Evolutionary conservation across 2,329 filamentous ascomycete genomes (phyloP), one percentile per base, ranked within the genome.

Genomic region (Trichoderma koningiopsis): DNA sequence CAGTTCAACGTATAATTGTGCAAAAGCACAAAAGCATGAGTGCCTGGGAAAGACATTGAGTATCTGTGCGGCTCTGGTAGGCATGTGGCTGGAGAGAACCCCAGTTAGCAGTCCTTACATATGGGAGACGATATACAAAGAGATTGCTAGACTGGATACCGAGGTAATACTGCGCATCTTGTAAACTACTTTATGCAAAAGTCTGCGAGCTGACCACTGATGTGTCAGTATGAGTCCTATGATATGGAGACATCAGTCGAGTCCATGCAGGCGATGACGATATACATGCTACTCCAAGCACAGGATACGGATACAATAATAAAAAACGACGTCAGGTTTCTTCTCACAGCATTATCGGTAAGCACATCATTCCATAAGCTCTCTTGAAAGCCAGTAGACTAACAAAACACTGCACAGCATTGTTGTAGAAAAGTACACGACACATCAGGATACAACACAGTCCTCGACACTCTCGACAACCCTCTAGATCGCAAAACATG

Each of bases 41-140:
- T 74, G 73, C 10, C 57, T 74, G 5, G 60, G 72, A 10, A 37
- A 67, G 29, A 66, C 37, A 4, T 35, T 74, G 14, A 70, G 70
- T 33, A 69, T 74, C 4, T 74, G 72, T 22, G 37, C 65, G 7
- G 52, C 71, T 0, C 52, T 74, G 19, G 72, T 73, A 11, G 68
- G 67, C 1, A 68, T 73, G 53, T 73, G 71, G 43, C 67, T 71
- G 40, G 57, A 68, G 11, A 72, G 55, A 37, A 73, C 71, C 1
- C 53, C 55, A 4, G 68, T 49, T 1, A 74, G 65, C 40, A 70
- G 67, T 8, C 22, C 35, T 10, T 74, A 71, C 43, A 66, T 74
- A 4, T 74, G 73, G 73, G 68, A 53, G 22, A 71, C 64, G 6
- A 74, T 74, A 22, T 72, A 74, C 13, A 58, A 65, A 1, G 73